Percentiles rank a stretch among this genome's conserved stretches.
phyloP scores from a whole-genome alignment of 2,329 filamentous ascomycete species.

The Aspergillus oerlinghausenensis region DNA sequence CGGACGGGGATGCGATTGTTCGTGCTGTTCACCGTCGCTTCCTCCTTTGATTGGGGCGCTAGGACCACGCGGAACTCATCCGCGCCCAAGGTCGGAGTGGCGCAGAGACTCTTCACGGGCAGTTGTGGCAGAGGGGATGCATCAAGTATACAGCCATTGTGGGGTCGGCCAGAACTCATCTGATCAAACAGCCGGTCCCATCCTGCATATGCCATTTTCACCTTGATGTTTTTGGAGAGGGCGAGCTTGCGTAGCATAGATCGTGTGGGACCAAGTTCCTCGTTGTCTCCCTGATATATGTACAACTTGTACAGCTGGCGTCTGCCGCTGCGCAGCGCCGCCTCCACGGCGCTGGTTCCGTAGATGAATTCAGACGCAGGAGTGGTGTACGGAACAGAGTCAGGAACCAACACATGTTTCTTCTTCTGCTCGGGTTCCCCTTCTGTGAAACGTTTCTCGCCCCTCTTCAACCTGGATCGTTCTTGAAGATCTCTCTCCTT shows the following conservation, averaged over 20 bases:
- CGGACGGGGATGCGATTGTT: slow-evolving; percentile 46
- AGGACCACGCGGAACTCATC: slow-evolving; percentile 57
- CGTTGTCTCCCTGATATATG: slow-evolving; percentile 59
- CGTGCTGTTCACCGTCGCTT: slow-evolving; percentile 67
- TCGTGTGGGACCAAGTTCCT: slow-evolving; percentile 42
- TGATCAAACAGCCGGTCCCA: slow-evolving; percentile 72
- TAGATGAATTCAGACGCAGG: slow-evolving; percentile 90
- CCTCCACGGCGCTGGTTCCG: slow-evolving; percentile 73
- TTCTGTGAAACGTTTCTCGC: slow-evolving; percentile 19
- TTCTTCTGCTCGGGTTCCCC: slow-evolving; percentile 30
- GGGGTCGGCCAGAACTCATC: slow-evolving; percentile 75
- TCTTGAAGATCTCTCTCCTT: background rate
- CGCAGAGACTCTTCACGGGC: slow-evolving; percentile 58
- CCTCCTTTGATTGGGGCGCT: slow-evolving; percentile 68
- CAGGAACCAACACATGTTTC: slow-evolving; percentile 32
- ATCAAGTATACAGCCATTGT: slow-evolving; percentile 87
- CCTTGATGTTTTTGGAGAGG: slow-evolving; percentile 44
- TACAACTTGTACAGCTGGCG: slow-evolving; percentile 83
- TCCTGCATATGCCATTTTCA: slow-evolving; percentile 56
- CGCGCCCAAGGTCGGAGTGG: slow-evolving; percentile 42
- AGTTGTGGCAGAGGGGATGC: slow-evolving; percentile 73
- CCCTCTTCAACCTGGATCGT: background rate
- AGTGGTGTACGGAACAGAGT: slow-evolving; percentile 65
- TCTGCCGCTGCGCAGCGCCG: slow-evolving; percentile 64
- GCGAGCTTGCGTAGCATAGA: slow-evolving; percentile 37